Evolutionary conservation across 371 early-diverging fungal genomes (phyloP), one percentile per base, ranked within the genome.

Genomic region (Haplosporangium sp.): DNA sequence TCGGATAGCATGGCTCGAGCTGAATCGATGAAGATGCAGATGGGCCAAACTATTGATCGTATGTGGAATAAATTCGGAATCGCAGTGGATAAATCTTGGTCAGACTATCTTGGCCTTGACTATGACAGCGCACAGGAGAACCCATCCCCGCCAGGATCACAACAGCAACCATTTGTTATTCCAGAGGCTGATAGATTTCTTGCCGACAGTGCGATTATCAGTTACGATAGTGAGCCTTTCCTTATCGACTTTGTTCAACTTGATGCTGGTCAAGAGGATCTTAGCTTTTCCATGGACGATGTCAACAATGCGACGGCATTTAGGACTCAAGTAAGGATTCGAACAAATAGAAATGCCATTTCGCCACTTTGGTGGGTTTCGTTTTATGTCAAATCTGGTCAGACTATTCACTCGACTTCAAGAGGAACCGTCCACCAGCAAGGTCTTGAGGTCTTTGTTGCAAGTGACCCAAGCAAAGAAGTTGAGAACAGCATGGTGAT

Each of bases 271-370:
- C 53, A 39, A n/a, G 71, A 61, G 40, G 57, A 67, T 34, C 19
- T 64, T 9, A 56, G 57, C 52, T 19, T 40, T 1, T 1, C 65
- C 2, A 52, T 53, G n/a, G 20, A 62, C 6, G 59, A 69, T 4
- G 56, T 15, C n/a, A 40, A 44, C n/a, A 53, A 40, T 40, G 39
- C 44, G 1, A 47, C 52, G 34, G 15, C 45, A 3, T 74, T 73
- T 64, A 73, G 79, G 40, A 78, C 79, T 0, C 79, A 78, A n/a
- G 79, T 78, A 8, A 70, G 79, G 7, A 70, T 78, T 35, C 74
- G 79, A 9, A 74, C 79, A 27, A 73, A 74, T 53, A 40, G 59
- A 15, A 61, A 55, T 2, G 67, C 79, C 10, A 78, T 78, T 47
- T 61, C 74, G 3, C 61, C 65, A 1, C 63, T 73, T 20, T 78